Base-by-base conservation (phyloP, 768 basidiomycete species). In the Termitomyces sp. region DNA sequence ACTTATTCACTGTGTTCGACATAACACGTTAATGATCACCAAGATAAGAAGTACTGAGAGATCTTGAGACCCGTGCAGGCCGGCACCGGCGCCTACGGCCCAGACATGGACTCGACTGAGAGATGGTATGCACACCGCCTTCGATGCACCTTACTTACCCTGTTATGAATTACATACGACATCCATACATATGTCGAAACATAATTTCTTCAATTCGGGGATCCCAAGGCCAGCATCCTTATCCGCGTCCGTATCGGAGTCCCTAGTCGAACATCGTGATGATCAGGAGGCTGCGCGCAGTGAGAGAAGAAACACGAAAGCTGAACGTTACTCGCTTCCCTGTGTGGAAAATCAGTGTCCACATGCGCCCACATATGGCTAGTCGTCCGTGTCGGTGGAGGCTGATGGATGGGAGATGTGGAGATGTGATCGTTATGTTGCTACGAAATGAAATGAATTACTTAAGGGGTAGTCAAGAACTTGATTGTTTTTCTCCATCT, bases 171-270 rank as follows among this genome's bases (percentile, higher is more conserved):
- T 27, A 45, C 26, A 27, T 22, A 22, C 20, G 3, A 14, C 9
- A 20, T 22, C 7, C 20, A 43, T 22, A 10, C 42, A 22, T 43
- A 43, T 43, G 42, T 43, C 42, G 42, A 22, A 20, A 40, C 4
- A 4, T 3, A 3, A 3, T 16, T 16, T 37, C 36, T 37, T 12
- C 36, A 37, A 37, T 8, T 37, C 5, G 1, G 36, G 36, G 3
- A 37, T 16, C 16, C 14, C 13, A 9, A 36, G 36, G 14, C 14
- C 36, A 37, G 3, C 10, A 3, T 13, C 14, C 37, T 52, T 40
- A 39, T 52, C 37, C 51, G 51, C 51, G 26, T 52, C 51, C 51
- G 51, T 52, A 14, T 52, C 51, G 51, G 51, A 40, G 51, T 39
- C 18, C 26, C 27, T n/a, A 36, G 14, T 22, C 39, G 24, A 22